Evolutionary conservation across 2,329 filamentous ascomycete genomes (phyloP), one percentile per base, ranked within the genome.

Genomic region (Clonostachys byssicola): DNA sequence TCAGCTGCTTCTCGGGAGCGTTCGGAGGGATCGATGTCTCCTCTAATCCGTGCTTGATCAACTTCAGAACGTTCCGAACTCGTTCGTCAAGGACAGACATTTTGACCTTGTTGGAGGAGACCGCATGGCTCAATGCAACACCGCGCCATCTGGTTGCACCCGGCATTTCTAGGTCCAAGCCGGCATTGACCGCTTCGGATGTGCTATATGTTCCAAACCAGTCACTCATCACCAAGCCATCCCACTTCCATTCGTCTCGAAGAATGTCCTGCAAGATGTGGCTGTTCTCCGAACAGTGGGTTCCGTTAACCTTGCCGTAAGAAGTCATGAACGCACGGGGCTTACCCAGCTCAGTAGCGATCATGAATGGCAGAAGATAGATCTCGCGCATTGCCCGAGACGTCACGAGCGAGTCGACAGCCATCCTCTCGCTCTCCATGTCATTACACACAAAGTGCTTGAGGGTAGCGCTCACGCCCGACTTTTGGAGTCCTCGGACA

Each of bases 401-500:
- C 13, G 51, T 54, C 4, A 66, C 58, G 2, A 53, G 52, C 16
- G 57, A 57, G 39, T 65, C 57, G 10, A 65, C 56, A 0, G 57
- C 58, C 2, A 60, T 57, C 5, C 62, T 51, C 3, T 57, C 53
- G 4, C 56, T 63, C 44, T 65, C 62, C 38, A 63, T 59, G 46
- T 73, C 71, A 51, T 73, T 74, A 36, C 66, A 70, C 1, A 70
- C 66, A 43, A 73, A 73, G 51, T 75, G 72, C 55, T 75, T 75
- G 35, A 73, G 67, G 1, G 67, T 72, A 1, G 72, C 70, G 0
- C 63, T 63, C 4, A 75, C 64, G 5, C 68, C 70, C 5, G 59
- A 57, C 13, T 64, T 63, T 47, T 76, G 89, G 47, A 88, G 71
- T 8, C 86, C 87, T 43, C 79, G 81, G 58, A 89, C 85, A 52